Conservation (phyloP, 1,139 yeast species). For the Taiozyma onychis region DNA sequence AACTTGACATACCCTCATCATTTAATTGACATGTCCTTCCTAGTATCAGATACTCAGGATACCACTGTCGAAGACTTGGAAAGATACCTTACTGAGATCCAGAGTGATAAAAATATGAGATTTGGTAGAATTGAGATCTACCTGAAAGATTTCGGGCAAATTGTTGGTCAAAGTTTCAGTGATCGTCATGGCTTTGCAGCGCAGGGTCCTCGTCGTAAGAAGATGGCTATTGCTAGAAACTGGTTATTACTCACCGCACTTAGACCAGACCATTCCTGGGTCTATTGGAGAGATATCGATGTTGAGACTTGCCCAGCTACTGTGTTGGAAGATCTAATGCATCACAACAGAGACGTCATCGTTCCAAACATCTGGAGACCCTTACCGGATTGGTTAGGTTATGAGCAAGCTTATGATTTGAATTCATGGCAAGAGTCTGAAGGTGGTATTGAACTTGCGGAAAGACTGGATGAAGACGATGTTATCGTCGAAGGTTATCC, state of each 20-base stretch:
- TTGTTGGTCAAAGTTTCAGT: slow-evolving; percentile 45
- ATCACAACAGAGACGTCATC: slow-evolving; percentile 49
- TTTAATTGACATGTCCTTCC: slow-evolving; percentile 47
- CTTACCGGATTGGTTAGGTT: slow-evolving; percentile 59
- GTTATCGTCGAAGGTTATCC: slow-evolving; percentile 38
- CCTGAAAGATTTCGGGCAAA: slow-evolving; percentile 55
- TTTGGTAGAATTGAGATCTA: slow-evolving; percentile 47
- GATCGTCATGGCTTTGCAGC: slow-evolving; percentile 59
- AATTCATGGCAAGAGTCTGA: slow-evolving; percentile 38
- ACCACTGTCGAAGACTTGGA: slow-evolving; percentile 40
- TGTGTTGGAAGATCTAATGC: slow-evolving; percentile 50
- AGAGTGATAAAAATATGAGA: slow-evolving; percentile 27
- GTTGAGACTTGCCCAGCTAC: slow-evolving; percentile 51
- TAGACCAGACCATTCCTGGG: slow-evolving; percentile 56
- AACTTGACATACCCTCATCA: slow-evolving; percentile 53
- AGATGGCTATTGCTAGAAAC: slow-evolving; percentile 58
- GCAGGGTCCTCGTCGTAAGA: slow-evolving; percentile 55
- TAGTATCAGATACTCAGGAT: slow-evolving; percentile 46
- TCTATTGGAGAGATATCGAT: slow-evolving; percentile 61
- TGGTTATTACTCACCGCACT: slow-evolving; percentile 49
- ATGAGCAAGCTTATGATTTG: slow-evolving; percentile 49
- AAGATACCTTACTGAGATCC: slow-evolving; percentile 34
- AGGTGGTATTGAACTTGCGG: slow-evolving; percentile 33
- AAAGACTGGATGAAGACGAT: slow-evolving; percentile 32
- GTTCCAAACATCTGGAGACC: slow-evolving; percentile 49